Conservation (phyloP, 148 eudicot genomes). For the Bassia scoparia region DNA sequence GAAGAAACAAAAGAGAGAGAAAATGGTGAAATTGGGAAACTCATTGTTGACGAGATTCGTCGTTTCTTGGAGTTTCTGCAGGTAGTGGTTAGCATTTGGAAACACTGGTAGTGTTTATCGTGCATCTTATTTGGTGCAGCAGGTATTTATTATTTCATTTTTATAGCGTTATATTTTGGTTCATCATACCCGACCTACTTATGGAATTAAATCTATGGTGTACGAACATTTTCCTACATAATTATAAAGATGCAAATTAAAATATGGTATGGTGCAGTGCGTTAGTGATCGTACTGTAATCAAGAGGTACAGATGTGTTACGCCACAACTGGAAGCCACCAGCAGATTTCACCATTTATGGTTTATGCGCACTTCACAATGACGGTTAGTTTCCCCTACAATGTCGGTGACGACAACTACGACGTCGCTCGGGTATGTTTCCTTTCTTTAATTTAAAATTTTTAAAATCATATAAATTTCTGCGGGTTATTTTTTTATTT, state of each 20-base stretch:
- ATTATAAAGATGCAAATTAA: too few species aligned
- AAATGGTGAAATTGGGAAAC: constrained; percentile 12
- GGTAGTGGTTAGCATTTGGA: neutral
- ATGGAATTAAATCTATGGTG: too few species aligned
- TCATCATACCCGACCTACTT: too few species aligned
- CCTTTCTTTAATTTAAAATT: too few species aligned
- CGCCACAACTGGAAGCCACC: constrained; percentile 23
- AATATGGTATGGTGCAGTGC: constrained; percentile 21
- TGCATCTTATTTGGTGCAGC: constrained; percentile 20
- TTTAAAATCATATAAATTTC: too few species aligned
- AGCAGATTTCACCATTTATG: constrained; percentile 30
- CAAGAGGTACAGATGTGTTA: constrained; percentile 28
- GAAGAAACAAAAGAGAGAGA: neutral
- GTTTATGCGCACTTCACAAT: constrained; percentile 27
- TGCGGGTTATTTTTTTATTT: too few species aligned
- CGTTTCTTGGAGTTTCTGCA: constrained; percentile 14
- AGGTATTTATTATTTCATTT: neutral
- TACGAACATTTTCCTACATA: too few species aligned
- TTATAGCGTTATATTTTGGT: too few species aligned
- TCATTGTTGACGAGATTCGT: constrained; percentile 12
- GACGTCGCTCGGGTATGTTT: constrained; percentile 22
- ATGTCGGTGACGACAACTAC: constrained; percentile 21
- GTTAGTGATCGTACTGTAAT: constrained; percentile 30
- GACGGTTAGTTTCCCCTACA: constrained; percentile 33
- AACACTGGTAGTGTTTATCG: constrained; percentile 6